phyloP scores from a whole-genome alignment of 371 early-diverging fungal species.

The Syncephalastrum monosporum region DNA sequence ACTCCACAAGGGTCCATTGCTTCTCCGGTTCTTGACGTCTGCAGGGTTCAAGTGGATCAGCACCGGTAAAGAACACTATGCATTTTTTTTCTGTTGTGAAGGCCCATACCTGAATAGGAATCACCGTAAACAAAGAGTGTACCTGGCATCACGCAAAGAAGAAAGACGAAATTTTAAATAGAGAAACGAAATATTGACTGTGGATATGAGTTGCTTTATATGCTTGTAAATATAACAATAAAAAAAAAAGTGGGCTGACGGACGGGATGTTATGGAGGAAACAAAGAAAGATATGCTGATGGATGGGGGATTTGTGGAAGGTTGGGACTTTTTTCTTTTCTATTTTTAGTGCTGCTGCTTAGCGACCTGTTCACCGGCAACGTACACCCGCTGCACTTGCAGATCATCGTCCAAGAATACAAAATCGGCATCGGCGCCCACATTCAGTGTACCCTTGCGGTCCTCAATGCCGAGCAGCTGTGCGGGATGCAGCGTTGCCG shows the following conservation, averaged over 20 bases:
- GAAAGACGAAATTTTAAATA: constrained; percentile 1
- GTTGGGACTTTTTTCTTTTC: too few species aligned
- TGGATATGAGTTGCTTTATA: too few species aligned
- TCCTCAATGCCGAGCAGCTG: constrained; percentile 70
- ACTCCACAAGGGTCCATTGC: constrained; percentile 47
- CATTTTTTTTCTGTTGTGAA: not conserved
- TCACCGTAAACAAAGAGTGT: constrained; percentile 25
- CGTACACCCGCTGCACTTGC: constrained; percentile 67
- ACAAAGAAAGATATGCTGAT: too few species aligned
- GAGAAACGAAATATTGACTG: not conserved
- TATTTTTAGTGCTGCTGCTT: too few species aligned
- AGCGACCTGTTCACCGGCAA: constrained; percentile 69
- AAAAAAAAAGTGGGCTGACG: constrained; percentile 1
- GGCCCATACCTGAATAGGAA: constrained; percentile 51
- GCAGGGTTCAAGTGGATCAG: not conserved
- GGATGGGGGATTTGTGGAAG: too few species aligned
- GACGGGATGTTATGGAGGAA: constrained; percentile 2
- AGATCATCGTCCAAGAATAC: constrained; percentile 74
- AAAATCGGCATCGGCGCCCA: constrained; percentile 82
- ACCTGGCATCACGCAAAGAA: constrained; percentile 48
- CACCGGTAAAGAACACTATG: not conserved
- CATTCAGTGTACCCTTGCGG: constrained; percentile 72
- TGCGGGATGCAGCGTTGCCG: constrained; percentile 85
- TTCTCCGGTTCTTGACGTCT: constrained; percentile 22
- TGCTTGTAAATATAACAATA: constrained; percentile 3